Base-by-base conservation (phyloP, 108 stramenopile species). In the Pseudonitzschia pungens region DNA sequence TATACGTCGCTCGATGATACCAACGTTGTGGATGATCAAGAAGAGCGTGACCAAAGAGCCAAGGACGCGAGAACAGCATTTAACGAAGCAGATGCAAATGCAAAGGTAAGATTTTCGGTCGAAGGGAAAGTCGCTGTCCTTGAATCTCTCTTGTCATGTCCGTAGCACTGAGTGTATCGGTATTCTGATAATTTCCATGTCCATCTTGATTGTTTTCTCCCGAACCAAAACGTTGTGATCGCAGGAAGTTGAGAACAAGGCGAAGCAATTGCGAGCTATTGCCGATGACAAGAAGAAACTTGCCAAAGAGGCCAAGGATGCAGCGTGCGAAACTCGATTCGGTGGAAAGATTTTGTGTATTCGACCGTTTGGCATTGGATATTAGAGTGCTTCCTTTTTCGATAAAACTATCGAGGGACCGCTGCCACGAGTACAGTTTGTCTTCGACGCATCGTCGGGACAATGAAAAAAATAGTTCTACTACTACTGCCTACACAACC, bases 271-370 rank as follows among this genome's bases (percentile, higher is more conserved):
- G 31, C 83, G 88, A 65, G 70, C 74, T 14, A 77, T 78, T 28
- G 89, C 89, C 20, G 84, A 91, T 15, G 84, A 81, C 32, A 87
- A 87, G 55, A 90, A 91, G 81, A 85, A 89, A 71, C 65, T 72
- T 24, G 85, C 87, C 42, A 84, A 81, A 67, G 75, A 68, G 28
- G 88, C 88, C 22, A 95, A 95, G 81, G 91, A 88, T 80, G 84
- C 83, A 42, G 94, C 94, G 7, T 95, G 94, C 69, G 76, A 68
- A 24, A 91, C 89, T 26, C 84, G 91, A 74, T 77, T 78, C 4
- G 94, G 94, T 65, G 94, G 94, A 52, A 95, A 95, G 74, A 43
- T 90, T 21, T 56, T 93, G 14, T 93, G 92, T 75, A 64, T 93
- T 72, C 88, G 91, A 40, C 83, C 85, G 32, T 78, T 89, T 50